Evolutionary conservation across 176 grass and related monocot species (phyloP).

Genomic region (Eragrostis nindensis): DNA sequence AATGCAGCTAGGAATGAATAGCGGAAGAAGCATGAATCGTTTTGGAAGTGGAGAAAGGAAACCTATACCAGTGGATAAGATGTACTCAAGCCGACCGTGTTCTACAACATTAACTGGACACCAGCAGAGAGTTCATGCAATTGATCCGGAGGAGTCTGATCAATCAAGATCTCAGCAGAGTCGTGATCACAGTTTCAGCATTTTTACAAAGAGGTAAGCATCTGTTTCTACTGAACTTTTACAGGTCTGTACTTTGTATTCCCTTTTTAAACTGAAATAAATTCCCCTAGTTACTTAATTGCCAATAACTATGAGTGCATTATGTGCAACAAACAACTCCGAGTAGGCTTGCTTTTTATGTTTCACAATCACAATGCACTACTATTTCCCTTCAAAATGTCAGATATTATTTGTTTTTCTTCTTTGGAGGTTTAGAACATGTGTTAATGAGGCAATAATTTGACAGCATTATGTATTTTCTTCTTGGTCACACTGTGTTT

Average conservation of each 20-base stretch:
- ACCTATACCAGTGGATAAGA: constrained; percentile 41
- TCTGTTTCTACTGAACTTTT: constrained; percentile 4
- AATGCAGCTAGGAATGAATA: constrained; percentile 36
- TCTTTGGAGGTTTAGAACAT: background rate
- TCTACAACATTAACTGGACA: constrained; percentile 6
- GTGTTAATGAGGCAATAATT: too few species aligned
- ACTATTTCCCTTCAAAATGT: background rate
- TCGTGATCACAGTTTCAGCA: background rate
- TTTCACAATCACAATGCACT: background rate
- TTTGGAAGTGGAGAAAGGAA: constrained; percentile 1
- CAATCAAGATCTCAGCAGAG: background rate
- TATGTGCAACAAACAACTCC: background rate
- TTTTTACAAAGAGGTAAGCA: constrained; percentile 28
- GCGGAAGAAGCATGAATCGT: background rate
- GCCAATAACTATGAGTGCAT: background rate
- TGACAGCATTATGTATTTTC: constrained; percentile 8
- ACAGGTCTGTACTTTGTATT: background rate
- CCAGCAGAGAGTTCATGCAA: constrained; percentile 15
- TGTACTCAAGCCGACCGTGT: constrained; percentile 43
- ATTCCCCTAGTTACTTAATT: background rate
- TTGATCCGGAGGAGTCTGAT: constrained; percentile 31
- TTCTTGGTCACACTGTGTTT: constrained; percentile 18
- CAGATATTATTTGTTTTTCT: background rate
- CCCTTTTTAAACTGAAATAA: background rate
- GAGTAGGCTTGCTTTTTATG: constrained; percentile 5